Evolutionary conservation across 257 asterid species (phyloP), one percentile per base, ranked within the genome.

Genomic region (Solanum appendiculatum): DNA sequence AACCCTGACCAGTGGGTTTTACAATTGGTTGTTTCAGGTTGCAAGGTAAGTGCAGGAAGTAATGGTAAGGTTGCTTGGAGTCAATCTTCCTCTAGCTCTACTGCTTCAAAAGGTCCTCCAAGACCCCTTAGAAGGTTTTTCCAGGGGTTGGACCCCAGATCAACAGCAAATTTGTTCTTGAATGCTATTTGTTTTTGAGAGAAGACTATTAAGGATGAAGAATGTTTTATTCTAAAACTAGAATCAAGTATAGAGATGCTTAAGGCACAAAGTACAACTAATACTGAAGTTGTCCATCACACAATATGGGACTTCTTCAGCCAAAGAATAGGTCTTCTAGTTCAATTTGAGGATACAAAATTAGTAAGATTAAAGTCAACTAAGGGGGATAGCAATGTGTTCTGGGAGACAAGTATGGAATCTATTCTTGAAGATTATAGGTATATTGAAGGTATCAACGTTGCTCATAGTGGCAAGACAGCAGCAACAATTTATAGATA

Each of bases 121-220:
- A 91, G 98, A 77, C 98, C 98, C 58, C 94, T 94, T n/a, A 88
- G 99, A 46, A 87, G 98, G 85, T 97, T 97, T 86, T 97, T 97
- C 82, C 99, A 96, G 98, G 99, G 98, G 1, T 56, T 97, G 85
- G 98, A 95, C 86, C 99, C 99, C 0, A 91, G 97, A 93, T 94
- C 97, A 29, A 97, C 96, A 0, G 97, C 98, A 83, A 93, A 94
- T 91, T 91, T 97, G 21, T 97, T 97, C 93, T 66, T 91, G 33
- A 92, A 94, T 84, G 96, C 97, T 51, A 92, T 93, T 12, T 95
- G 97, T 92, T 89, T 91, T 0, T 98, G 98, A 20, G 99, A 97
- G 85, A 95, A 90, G 87, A 86, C 75, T 11, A 90, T 97, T 81
- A 87, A 91, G 39, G 86, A 89, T 14, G 98, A 94, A 75, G 96